These are phyloP conservation scores for Globisporangium acanthophoron DNA, from an alignment of 352 stramenopile species.

Conservation along the genomic window DNA sequence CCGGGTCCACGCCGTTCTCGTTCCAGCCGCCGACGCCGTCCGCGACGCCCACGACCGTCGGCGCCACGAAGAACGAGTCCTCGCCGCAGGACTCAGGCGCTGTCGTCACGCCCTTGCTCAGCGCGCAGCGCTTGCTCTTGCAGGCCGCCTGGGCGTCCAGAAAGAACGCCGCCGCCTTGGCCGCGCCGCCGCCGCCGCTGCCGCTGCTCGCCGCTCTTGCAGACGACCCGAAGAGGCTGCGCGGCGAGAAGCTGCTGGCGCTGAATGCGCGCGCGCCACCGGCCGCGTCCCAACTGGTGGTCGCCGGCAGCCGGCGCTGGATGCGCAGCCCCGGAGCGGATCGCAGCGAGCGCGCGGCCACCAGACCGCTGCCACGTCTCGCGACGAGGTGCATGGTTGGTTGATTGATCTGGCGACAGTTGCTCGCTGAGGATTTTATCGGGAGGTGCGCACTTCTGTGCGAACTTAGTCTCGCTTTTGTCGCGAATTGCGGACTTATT, in stretches of 20 bases:
- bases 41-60: slow-evolving; percentile 57
- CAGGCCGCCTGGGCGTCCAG: slow-evolving; percentile 67
- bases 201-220: slow-evolving; percentile 3
- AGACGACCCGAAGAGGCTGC: slow-evolving; percentile 11
- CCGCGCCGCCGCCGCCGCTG: slow-evolving; percentile 11
- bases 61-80: slow-evolving; percentile 72
- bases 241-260: slow-evolving; percentile 10
- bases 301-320: slow-evolving; percentile 2
- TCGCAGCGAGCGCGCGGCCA: slow-evolving; percentile 19
- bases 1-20: slow-evolving; percentile 74
- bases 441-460: too few relatives aligned
- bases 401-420: too few relatives aligned
- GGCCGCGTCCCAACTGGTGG: slow-evolving; percentile 6
- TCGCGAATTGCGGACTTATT: too few relatives aligned
- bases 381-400: slow-evolving; percentile 24
- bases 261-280: slow-evolving; percentile 14
- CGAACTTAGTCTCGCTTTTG: too few relatives aligned
- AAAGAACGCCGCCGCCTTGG: slow-evolving; percentile 40
- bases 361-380: slow-evolving; percentile 7
- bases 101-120: slow-evolving; percentile 39
- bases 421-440: too few relatives aligned
- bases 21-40: slow-evolving; percentile 80
- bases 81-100: slow-evolving; percentile 57
- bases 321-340: background rate
- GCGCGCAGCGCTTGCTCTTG: slow-evolving; percentile 59